These are phyloP conservation scores for Fusarium sp. DNA, from an alignment of 2,329 filamentous ascomycete genomes.

Conservation along the genomic window DNA sequence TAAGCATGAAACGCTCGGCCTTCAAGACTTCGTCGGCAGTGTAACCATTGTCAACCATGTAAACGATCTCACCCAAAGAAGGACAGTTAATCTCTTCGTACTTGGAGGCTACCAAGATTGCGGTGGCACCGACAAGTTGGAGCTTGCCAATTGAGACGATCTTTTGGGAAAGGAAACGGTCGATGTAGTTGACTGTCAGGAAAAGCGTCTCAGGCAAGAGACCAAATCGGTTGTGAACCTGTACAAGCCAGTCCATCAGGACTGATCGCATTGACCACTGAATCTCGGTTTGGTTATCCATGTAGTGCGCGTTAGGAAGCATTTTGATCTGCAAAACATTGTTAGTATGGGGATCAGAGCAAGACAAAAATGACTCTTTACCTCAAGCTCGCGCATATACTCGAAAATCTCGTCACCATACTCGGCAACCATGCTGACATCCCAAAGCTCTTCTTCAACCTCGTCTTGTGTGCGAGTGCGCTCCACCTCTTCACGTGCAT, in stretches of 20 bases:
- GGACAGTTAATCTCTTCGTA: conserved; percentile 99
- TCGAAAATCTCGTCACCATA: conserved; percentile 96
- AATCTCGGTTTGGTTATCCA: conserved; percentile 97
- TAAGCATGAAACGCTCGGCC: conserved; percentile 97
- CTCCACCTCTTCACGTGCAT: conserved; percentile 72
- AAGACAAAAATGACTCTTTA: conserved; percentile 51
- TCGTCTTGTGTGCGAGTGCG: conserved; percentile 76
- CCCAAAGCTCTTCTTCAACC: conserved; percentile 87
- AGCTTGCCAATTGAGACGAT: conserved; percentile 94
- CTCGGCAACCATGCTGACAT: conserved; percentile 97
- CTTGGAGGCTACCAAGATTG: conserved; percentile 94
- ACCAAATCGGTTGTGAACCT: conserved; percentile 92
- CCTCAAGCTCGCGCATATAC: conserved; percentile 91
- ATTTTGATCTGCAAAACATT: conserved; percentile 70
- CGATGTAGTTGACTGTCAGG: conserved; percentile 94
- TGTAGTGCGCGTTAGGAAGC: conserved; percentile 91
- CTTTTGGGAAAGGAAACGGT: conserved; percentile 94
- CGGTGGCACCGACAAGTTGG: conserved; percentile 94
- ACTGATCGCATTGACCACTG: conserved; percentile 99
- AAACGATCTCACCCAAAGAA: conserved; percentile 93
- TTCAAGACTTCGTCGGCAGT: conserved; percentile 92
- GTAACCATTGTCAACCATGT: conserved; percentile 97
- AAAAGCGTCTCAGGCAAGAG: conserved; percentile 95
- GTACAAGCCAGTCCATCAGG: conserved; percentile 97
- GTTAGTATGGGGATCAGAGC: conserved; percentile 36